A percentile compares a stretch with the other conserved stretches of the same genome.
Evolutionary conservation across 1,284 basidiomycete genomes (phyloP).

Genomic region (Agaricales sp.): DNA sequence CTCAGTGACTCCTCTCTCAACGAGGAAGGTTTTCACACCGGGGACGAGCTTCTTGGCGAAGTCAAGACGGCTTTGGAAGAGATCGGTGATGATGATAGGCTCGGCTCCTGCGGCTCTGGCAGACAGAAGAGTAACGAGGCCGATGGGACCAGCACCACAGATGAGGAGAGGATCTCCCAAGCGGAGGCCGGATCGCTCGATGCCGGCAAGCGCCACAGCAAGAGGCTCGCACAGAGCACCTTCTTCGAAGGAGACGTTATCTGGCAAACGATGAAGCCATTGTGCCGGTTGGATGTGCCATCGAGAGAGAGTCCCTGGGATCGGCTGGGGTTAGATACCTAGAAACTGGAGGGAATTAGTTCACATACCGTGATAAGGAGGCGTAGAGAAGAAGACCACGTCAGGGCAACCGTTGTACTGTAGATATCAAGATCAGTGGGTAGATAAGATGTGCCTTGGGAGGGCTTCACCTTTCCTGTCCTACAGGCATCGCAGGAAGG

Average conservation of each 20-base stretch:
- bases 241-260: slow-evolving; percentile 50
- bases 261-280: slow-evolving; percentile 52
- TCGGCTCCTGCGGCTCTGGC: slow-evolving; percentile 74
- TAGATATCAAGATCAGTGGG: slow-evolving; percentile 11
- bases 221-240: slow-evolving; percentile 54
- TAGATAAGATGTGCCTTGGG: slow-evolving; percentile 16
- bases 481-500: slow-evolving; percentile 48
- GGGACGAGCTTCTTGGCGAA: slow-evolving; percentile 78
- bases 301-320: slow-evolving; percentile 42
- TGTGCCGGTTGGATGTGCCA: slow-evolving; percentile 55
- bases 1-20: slow-evolving; percentile 29
- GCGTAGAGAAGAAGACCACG: slow-evolving; percentile 59
- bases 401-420: slow-evolving; percentile 24
- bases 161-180: slow-evolving; percentile 51
- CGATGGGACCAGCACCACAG: slow-evolving; percentile 79
- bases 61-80: slow-evolving; percentile 69
- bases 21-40: slow-evolving; percentile 46
- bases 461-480: slow-evolving; percentile 50
- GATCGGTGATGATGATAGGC: slow-evolving; percentile 71
- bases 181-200: slow-evolving; percentile 48
- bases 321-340: neutral
- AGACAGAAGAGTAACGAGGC: slow-evolving; percentile 70
- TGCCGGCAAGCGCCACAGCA: slow-evolving; percentile 51
- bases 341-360: slow-evolving; percentile 3
- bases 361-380: slow-evolving; percentile 56